These are phyloP conservation scores for Pythium chondricola DNA, from an alignment of 352 stramenopile species.

Conservation along the genomic window DNA sequence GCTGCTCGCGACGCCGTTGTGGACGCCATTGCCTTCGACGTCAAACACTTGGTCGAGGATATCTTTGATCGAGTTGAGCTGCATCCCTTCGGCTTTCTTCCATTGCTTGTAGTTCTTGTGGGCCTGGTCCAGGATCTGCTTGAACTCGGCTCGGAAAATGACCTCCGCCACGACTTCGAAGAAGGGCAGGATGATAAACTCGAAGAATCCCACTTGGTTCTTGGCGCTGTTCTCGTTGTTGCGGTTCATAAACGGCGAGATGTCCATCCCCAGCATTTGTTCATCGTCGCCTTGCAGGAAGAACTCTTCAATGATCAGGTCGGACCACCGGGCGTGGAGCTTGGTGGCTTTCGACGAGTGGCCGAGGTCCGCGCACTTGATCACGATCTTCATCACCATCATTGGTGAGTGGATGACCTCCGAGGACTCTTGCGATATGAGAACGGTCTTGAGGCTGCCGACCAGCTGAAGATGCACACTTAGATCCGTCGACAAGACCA, in stretches of 20 bases:
- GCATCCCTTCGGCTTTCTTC: constrained; percentile 71
- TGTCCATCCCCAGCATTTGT: constrained; percentile 78
- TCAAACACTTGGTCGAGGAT: constrained; percentile 76
- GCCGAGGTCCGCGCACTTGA: constrained; percentile 90
- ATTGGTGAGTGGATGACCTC: constrained; percentile 74
- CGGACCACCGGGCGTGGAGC: constrained; percentile 85
- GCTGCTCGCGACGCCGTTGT: background rate
- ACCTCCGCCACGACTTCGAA: constrained; percentile 76
- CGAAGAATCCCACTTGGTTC: constrained; percentile 82
- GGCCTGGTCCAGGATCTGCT: constrained; percentile 72
- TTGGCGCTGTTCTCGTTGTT: constrained; percentile 82
- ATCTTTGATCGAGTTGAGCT: constrained; percentile 83
- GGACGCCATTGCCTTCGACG: constrained; percentile 21
- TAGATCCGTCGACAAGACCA: constrained; percentile 82
- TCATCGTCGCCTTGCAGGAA: constrained; percentile 94
- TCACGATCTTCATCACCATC: constrained; percentile 83
- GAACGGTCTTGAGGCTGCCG: constrained; percentile 67
- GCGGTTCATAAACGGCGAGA: constrained; percentile 92
- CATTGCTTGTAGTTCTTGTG: constrained; percentile 80
- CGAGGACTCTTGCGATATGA: constrained; percentile 69
- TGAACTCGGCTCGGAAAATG: constrained; percentile 70
- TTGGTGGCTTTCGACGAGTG: constrained; percentile 86
- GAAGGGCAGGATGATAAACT: constrained; percentile 82
- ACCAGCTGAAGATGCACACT: constrained; percentile 77
- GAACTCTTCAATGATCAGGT: constrained; percentile 93